Percentiles rank a stretch among this genome's conserved stretches.
Evolutionary conservation across 2,329 filamentous ascomycete genomes (phyloP).

Genomic region (Colletotrichum limetticola): DNA sequence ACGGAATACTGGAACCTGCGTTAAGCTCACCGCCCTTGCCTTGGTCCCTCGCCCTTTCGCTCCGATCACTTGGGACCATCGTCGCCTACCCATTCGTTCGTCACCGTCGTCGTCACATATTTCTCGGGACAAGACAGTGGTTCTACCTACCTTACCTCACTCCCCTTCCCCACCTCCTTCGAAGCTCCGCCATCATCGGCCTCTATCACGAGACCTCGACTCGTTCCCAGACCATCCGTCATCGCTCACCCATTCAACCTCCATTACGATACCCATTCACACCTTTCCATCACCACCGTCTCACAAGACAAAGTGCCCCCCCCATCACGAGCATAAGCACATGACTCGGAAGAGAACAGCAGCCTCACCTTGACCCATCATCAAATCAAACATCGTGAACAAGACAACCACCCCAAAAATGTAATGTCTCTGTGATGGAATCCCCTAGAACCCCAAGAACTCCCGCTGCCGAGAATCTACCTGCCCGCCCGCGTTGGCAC

Average conservation of each 20-base stretch:
- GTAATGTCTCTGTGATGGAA: neutral
- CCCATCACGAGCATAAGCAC: neutral
- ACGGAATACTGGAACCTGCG: neutral
- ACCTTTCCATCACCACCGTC: neutral
- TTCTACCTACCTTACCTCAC: too few relatives aligned
- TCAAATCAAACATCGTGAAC: neutral
- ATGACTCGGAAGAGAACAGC: neutral
- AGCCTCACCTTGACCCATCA: neutral
- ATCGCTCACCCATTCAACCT: neutral
- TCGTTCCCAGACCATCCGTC: neutral
- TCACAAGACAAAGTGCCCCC: neutral
- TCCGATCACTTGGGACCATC: neutral
- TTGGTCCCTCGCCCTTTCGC: too few relatives aligned
- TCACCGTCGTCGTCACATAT: neutral
- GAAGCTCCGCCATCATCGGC: neutral
- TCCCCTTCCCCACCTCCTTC: neutral
- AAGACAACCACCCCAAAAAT: neutral
- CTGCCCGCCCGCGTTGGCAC: too few relatives aligned
- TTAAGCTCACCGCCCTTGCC: neutral
- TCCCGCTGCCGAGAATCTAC: neutral
- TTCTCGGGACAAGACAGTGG: neutral
- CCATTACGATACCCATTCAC: too few relatives aligned
- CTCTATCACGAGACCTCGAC: neutral
- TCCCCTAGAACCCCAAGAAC: neutral
- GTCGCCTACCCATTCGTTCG: neutral